Percentiles rank a stretch among this genome's conserved stretches.
phyloP scores from a whole-genome alignment of 768 basidiomycete genomes.

The Suillus luteus region DNA sequence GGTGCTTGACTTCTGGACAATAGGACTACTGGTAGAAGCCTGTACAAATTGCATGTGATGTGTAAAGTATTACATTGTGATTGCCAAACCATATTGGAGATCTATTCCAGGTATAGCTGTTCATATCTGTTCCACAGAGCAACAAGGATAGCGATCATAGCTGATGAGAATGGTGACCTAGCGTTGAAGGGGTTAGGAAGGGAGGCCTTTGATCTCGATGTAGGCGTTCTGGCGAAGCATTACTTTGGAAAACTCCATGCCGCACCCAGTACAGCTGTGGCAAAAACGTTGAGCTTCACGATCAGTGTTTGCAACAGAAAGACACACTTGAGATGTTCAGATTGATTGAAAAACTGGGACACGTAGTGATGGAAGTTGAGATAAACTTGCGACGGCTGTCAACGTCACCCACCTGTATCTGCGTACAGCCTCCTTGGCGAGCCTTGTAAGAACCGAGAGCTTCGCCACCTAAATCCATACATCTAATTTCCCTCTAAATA shows the following conservation, averaged over 20 bases:
- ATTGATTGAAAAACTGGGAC: constrained; percentile 42
- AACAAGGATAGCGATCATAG: constrained; percentile 3
- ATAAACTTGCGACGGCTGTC: constrained; percentile 4
- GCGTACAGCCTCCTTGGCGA: constrained; percentile 41
- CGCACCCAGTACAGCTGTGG: constrained; percentile 41
- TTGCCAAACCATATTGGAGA: constrained; percentile 17
- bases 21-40: constrained; percentile 22
- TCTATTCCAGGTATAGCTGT: constrained; percentile 21
- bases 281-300: neutral
- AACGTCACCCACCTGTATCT: constrained; percentile 38
- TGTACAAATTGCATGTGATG: constrained; percentile 22
- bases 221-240: constrained; percentile 42
- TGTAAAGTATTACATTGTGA: constrained; percentile 32
- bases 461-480: constrained; percentile 44
- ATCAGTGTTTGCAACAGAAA: constrained; percentile 7
- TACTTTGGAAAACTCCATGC: constrained; percentile 43
- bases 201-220: constrained; percentile 43
- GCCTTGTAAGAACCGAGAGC: constrained; percentile 44
- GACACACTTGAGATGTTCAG: constrained; percentile 39
- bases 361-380: constrained; percentile 11
- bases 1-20: constrained; percentile 22
- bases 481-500: constrained; percentile 42
- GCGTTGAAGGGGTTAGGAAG: constrained; percentile 26
- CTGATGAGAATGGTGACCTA: constrained; percentile 6
- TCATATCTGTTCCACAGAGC: constrained; percentile 9